Percentiles rank a stretch among this genome's conserved stretches.
Conservation (phyloP, 805 yeast species). For the Ogataea pignaliae region DNA sequence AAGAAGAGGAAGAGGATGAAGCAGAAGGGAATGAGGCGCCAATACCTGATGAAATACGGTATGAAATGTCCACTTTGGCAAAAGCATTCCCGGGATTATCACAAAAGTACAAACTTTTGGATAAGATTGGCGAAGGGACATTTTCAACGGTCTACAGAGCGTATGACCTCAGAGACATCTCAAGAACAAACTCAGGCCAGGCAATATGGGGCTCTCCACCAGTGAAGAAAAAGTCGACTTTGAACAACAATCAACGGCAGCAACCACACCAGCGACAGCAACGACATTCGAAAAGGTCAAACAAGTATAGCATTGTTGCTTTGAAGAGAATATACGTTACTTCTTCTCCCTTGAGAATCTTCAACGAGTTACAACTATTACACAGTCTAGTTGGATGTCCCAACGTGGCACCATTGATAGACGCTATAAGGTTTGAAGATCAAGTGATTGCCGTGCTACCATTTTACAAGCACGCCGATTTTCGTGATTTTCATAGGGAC, state of each 20-base stretch:
- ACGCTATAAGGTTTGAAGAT: conserved; percentile 82
- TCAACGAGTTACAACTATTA: conserved; percentile 78
- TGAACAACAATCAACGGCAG: conserved; percentile 7
- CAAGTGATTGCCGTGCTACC: conserved; percentile 93
- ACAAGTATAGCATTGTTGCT: conserved; percentile 54
- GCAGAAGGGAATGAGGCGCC: neutral
- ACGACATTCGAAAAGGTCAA: conserved; percentile 10
- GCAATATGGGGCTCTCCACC: conserved; percentile 29
- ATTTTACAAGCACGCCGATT: conserved; percentile 85
- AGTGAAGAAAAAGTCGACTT: conserved; percentile 9
- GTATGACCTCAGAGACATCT: conserved; percentile 27
- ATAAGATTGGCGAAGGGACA: conserved; percentile 76
- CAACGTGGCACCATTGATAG: conserved; percentile 83
- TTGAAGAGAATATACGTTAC: conserved; percentile 92
- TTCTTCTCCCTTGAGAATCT: conserved; percentile 87
- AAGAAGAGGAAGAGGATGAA: conserved; percentile 1
- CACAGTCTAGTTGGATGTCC: conserved; percentile 63
- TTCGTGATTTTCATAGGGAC: conserved; percentile 79
- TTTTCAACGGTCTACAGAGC: conserved; percentile 74
- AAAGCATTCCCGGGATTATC: conserved; percentile 29
- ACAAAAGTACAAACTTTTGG: conserved; percentile 34
- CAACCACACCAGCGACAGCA: too few species aligned
- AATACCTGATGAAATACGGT: conserved; percentile 22
- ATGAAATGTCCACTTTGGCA: conserved; percentile 30
- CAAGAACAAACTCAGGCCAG: conserved; percentile 19